Percentiles rank a stretch among this genome's conserved stretches.
phyloP scores from a whole-genome alignment of 225 moss, liverwort and hornwort species.

The Physcomitrium patens region DNA sequence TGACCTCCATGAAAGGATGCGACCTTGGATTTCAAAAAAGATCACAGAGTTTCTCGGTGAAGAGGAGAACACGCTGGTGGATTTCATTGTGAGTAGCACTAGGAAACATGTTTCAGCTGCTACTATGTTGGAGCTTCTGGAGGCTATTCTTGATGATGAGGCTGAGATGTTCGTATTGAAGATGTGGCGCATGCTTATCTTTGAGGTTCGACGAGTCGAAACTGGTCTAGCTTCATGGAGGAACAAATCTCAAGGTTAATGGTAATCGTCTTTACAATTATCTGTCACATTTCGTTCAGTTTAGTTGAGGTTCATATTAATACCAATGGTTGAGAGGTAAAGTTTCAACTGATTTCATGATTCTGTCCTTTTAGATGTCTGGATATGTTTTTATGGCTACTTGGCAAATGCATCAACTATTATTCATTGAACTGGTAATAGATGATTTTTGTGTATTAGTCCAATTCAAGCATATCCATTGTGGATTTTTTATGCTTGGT shows the following conservation, averaged over 20 bases:
- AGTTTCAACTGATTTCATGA: slow-evolving; percentile 25
- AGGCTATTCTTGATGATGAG: slow-evolving; percentile 91
- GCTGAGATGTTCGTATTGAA: slow-evolving; percentile 97
- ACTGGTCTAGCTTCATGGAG: slow-evolving; percentile 76
- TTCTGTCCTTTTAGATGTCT: slow-evolving; percentile 30
- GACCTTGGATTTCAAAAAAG: slow-evolving; percentile 96
- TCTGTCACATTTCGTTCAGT: slow-evolving; percentile 25
- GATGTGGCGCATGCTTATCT: slow-evolving; percentile 99
- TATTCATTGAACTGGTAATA: not conserved
- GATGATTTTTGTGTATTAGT: slow-evolving; percentile 18
- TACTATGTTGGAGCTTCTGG: slow-evolving; percentile 83
- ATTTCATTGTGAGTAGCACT: slow-evolving; percentile 95
- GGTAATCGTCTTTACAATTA: slow-evolving; percentile 13
- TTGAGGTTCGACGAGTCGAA: slow-evolving; percentile 93
- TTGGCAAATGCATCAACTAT: slow-evolving; percentile 13
- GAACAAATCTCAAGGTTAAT: slow-evolving; percentile 32
- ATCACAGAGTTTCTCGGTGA: slow-evolving; percentile 96
- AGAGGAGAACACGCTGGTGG: slow-evolving; percentile 86
- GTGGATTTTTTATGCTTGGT: slow-evolving; percentile 15
- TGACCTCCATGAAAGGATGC: slow-evolving; percentile 93
- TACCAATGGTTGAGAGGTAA: slow-evolving; percentile 32
- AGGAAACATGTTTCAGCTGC: slow-evolving; percentile 89
- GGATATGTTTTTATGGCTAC: slow-evolving; percentile 8
- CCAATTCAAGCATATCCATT: slow-evolving; percentile 32
- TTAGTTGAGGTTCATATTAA: slow-evolving; percentile 11